Evolutionary conservation across 176 grass and related monocot species (phyloP).

Genomic region (Zizania latifolia): DNA sequence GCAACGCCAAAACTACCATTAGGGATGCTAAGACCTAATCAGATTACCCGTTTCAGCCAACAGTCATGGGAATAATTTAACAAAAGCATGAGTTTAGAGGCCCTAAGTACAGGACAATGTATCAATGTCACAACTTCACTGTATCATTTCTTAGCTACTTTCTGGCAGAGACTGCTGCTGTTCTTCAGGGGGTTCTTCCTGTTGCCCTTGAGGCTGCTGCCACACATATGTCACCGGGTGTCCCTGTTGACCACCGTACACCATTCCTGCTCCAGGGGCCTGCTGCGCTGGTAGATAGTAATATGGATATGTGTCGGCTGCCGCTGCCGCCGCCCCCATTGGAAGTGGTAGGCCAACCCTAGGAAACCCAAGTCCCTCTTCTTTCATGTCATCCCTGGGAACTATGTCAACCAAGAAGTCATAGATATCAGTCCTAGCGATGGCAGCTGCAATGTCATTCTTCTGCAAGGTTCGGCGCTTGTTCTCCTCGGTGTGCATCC

Average conservation of each 20-base stretch:
- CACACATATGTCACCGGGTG: slow-evolving; percentile 42
- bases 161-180: slow-evolving; percentile 27
- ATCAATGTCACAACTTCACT: slow-evolving; percentile 8
- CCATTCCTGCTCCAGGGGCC: slow-evolving; percentile 30
- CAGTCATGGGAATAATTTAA: slow-evolving; percentile 22
- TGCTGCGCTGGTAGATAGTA: slow-evolving; percentile 38
- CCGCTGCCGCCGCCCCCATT: slow-evolving; percentile 19
- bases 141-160: slow-evolving; percentile 27
- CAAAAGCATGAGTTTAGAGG: slow-evolving; percentile 26
- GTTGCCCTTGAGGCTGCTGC: slow-evolving; percentile 52
- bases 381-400: slow-evolving; percentile 60
- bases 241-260: slow-evolving; percentile 44
- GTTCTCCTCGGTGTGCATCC: slow-evolving; percentile 71
- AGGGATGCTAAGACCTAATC: slow-evolving; percentile 33
- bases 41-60: slow-evolving; percentile 24
- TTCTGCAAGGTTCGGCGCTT: slow-evolving; percentile 61
- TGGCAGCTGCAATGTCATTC: slow-evolving; percentile 60
- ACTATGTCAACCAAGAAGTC: slow-evolving; percentile 69
- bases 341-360: slow-evolving; percentile 47
- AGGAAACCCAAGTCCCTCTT: slow-evolving; percentile 45
- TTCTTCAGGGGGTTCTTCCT: slow-evolving; percentile 26
- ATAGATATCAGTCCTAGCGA: slow-evolving; percentile 63
- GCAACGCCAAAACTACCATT: slow-evolving; percentile 24
- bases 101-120: slow-evolving; percentile 12
- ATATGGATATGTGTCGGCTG: slow-evolving; percentile 39